Evolutionary conservation across 768 basidiomycete genomes (phyloP).

Genomic region (Infundibulicybe gibba): DNA sequence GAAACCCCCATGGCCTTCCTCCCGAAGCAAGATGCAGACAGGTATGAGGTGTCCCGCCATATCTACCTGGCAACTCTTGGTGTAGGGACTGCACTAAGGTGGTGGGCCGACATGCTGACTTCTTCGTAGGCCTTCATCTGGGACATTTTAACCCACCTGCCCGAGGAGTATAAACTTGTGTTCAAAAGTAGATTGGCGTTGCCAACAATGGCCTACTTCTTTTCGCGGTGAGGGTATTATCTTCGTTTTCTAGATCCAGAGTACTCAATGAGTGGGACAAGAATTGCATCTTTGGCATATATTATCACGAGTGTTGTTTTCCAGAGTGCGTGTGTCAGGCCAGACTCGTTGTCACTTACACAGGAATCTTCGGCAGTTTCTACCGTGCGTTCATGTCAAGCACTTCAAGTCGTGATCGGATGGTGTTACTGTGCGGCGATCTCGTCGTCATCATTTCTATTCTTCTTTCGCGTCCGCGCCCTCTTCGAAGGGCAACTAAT

Average conservation of each 20-base stretch:
- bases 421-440: slow-evolving; percentile 18
- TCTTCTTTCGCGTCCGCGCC: slow-evolving; percentile 28
- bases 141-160: slow-evolving; percentile 24
- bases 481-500: slow-evolving; percentile 20
- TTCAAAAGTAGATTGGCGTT: slow-evolving; percentile 10
- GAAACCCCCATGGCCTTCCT: slow-evolving; percentile 27
- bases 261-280: too few species aligned
- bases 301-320: slow-evolving; percentile 15
- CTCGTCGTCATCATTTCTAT: slow-evolving; percentile 21
- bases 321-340: slow-evolving; percentile 14
- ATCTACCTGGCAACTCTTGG: slow-evolving; percentile 16
- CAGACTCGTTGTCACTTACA: neutral
- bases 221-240: slow-evolving; percentile 21
- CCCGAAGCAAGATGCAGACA: slow-evolving; percentile 17
- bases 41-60: slow-evolving; percentile 21
- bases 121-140: slow-evolving; percentile 20
- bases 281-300: too few species aligned
- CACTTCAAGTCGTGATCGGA: slow-evolving; percentile 14
- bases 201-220: slow-evolving; percentile 21
- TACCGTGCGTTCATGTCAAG: slow-evolving; percentile 17
- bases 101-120: neutral
- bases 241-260: too few species aligned
- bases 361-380: slow-evolving; percentile 1
- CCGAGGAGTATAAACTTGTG: slow-evolving; percentile 21
- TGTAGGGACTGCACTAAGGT: slow-evolving; percentile 2